Percentiles rank a stretch among this genome's conserved stretches.
These are phyloP conservation scores for Zygoascus meyerae DNA, from an alignment of 1,139 yeast genomes.

Conservation along the genomic window DNA sequence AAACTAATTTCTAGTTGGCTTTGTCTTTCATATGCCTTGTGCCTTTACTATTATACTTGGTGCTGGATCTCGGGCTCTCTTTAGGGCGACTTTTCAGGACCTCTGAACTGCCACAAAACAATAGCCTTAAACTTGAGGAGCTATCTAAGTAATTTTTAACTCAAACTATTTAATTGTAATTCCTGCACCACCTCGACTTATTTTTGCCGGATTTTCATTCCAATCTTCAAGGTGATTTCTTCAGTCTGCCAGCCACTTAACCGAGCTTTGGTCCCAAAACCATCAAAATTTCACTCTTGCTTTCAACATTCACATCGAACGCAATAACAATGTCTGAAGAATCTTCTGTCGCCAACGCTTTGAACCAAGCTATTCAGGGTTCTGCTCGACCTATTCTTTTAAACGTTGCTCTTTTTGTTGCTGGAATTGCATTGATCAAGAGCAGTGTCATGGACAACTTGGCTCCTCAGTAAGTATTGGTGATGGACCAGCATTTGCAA, in stretches of 20 bases:
- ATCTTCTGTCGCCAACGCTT: slow-evolving; percentile 17
- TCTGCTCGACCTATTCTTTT: slow-evolving; percentile 25
- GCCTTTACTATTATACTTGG: slow-evolving; percentile 22
- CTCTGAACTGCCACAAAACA: too few species aligned
- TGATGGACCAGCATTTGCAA: neutral
- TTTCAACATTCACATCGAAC: neutral
- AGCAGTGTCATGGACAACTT: slow-evolving; percentile 37
- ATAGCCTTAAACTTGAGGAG: too few species aligned
- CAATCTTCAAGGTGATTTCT: neutral
- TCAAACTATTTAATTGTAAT: neutral
- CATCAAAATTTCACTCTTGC: neutral
- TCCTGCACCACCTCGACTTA: neutral
- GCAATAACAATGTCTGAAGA: slow-evolving; percentile 19
- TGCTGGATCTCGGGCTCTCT: slow-evolving; percentile 21
- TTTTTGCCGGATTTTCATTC: too few species aligned
- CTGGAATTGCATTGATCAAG: slow-evolving; percentile 37
- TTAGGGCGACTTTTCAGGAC: slow-evolving; percentile 6
- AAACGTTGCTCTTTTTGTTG: slow-evolving; percentile 31
- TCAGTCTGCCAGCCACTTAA: neutral
- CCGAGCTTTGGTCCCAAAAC: neutral
- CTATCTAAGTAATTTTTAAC: neutral
- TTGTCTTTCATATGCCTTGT: slow-evolving; percentile 24
- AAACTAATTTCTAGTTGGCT: slow-evolving; percentile 15
- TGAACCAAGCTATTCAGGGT: slow-evolving; percentile 18
- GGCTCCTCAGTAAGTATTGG: slow-evolving; percentile 34